Percentiles rank a stretch among this genome's conserved stretches.
phyloP scores from a whole-genome alignment of 805 yeast genomes.

The Yarrowia alimentaria region DNA sequence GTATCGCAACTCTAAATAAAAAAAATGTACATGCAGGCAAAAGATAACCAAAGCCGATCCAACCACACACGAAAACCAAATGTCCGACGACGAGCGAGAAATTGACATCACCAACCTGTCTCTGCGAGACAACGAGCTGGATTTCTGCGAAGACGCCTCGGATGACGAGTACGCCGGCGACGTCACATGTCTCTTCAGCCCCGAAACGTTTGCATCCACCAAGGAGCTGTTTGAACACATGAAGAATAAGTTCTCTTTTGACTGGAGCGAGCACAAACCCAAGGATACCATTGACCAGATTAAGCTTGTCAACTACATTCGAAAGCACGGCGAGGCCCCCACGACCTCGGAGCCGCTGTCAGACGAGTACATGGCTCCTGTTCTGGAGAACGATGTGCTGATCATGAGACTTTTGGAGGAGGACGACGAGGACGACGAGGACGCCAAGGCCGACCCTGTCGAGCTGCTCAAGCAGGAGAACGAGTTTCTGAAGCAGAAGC shows the following conservation, averaged over 20 bases:
- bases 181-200: conserved; percentile 33
- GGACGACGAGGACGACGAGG: conserved; percentile 37
- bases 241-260: conserved; percentile 33
- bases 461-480: conserved; percentile 14
- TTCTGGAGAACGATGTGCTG: conserved; percentile 35
- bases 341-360: conserved; percentile 26
- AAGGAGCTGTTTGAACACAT: conserved; percentile 33
- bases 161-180: conserved; percentile 33
- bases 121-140: conserved; percentile 34
- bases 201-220: conserved; percentile 29
- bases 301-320: conserved; percentile 36
- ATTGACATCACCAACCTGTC: conserved; percentile 33
- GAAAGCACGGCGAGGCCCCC: conserved; percentile 30
- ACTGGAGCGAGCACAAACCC: conserved; percentile 30
- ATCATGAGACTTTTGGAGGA: conserved; percentile 34
- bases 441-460: neutral
- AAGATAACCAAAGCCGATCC: neutral
- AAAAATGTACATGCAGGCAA: conserved; percentile 10
- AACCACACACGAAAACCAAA: neutral
- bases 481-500: conserved; percentile 22
- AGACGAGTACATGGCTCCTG: conserved; percentile 35
- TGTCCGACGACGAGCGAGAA: conserved; percentile 26
- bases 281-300: conserved; percentile 35
- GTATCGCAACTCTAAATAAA: conserved; percentile 18
- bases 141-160: conserved; percentile 34